These are phyloP conservation scores for Nyssa sinensis DNA, from an alignment of 148 eudicot species.

Conservation along the genomic window DNA sequence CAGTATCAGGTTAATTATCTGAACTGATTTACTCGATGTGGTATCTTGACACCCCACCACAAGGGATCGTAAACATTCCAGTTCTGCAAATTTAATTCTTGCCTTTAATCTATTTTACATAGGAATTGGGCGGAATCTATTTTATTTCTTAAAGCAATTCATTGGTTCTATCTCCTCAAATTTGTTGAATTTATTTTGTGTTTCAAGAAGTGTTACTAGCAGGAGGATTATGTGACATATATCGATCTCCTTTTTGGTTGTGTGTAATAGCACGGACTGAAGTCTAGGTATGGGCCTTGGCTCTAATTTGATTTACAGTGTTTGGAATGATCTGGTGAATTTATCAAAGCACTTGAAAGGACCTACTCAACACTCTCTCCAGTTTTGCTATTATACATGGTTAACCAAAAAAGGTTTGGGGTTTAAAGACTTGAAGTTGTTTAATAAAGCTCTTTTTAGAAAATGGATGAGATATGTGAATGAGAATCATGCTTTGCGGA, in stretches of 20 bases:
- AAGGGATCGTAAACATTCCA: slow-evolving; percentile 2
- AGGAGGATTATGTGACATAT: no score
- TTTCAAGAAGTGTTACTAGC: not conserved
- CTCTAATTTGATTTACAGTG: no score
- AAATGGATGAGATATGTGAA: no score
- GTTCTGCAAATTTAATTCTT: not conserved
- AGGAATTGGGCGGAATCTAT: not conserved
- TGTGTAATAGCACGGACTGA: no score
- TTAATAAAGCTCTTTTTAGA: no score
- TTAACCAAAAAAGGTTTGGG: no score
- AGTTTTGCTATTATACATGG: not conserved
- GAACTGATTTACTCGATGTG: no score
- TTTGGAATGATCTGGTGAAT: no score
- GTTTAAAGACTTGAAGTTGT: no score
- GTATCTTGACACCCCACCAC: not conserved
- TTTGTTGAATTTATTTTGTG: not conserved
- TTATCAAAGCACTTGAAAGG: not conserved
- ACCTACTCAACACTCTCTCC: not conserved
- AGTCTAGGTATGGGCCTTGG: no score
- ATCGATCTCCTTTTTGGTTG: no score
- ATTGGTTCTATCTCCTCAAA: not conserved
- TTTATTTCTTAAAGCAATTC: not conserved
- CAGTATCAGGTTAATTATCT: not conserved
- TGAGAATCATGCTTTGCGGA: no score
- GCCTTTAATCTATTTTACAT: not conserved